phyloP scores from a whole-genome alignment of 768 basidiomycete species.

The Crassisporium funariophilum region DNA sequence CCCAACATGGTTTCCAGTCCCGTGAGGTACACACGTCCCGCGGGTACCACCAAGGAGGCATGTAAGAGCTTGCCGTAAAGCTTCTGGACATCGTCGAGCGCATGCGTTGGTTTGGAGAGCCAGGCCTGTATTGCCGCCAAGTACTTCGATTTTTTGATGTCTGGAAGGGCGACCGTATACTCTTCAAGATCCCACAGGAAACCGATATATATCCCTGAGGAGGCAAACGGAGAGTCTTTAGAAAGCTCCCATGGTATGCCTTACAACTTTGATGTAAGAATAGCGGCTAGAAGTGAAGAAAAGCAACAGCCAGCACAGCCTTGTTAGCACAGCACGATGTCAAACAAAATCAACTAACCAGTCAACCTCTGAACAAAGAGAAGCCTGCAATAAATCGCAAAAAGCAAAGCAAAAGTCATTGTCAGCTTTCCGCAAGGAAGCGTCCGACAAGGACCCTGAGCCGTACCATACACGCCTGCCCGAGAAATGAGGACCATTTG shows the following conservation, averaged over 20 bases:
- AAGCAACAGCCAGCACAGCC: too few species aligned
- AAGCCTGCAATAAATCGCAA: conserved; percentile 24
- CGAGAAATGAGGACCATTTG: not conserved
- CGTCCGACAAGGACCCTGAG: conserved; percentile 20
- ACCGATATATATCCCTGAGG: not conserved
- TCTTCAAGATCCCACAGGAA: not conserved
- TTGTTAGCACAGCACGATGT: too few species aligned
- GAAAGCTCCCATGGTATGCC: conserved; percentile 24
- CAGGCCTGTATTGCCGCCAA: conserved; percentile 24
- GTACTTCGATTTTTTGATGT: conserved; percentile 22
- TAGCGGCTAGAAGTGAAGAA: too few species aligned
- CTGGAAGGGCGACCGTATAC: not conserved
- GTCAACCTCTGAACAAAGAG: conserved; percentile 11
- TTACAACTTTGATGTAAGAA: too few species aligned
- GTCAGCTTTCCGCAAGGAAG: conserved; percentile 27
- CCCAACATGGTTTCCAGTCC: conserved; percentile 32
- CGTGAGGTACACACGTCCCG: conserved; percentile 37
- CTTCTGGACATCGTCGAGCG: conserved; percentile 22
- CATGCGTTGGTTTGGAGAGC: conserved; percentile 8
- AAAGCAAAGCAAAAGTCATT: conserved; percentile 26
- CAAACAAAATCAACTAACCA: too few species aligned
- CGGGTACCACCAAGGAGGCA: conserved; percentile 19
- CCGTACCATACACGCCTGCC: conserved; percentile 24
- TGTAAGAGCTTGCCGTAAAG: conserved; percentile 39
- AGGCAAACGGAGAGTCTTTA: conserved; percentile 17